Conservation (phyloP, 345 rosid genomes). For the Erysimum cheiranthoides region DNA sequence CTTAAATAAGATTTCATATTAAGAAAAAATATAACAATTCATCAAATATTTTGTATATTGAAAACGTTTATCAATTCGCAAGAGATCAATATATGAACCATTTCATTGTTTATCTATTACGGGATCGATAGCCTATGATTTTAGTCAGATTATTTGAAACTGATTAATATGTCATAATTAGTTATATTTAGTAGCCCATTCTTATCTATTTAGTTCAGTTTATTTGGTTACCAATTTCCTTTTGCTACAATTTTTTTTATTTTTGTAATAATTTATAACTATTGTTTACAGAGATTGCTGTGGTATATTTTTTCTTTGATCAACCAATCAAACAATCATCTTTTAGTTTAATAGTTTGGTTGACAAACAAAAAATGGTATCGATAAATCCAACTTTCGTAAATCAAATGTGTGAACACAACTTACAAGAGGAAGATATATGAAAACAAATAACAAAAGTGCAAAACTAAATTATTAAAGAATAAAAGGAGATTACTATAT, state of each 20-base stretch:
- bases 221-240: too few relatives aligned
- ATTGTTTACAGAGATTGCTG: too few relatives aligned
- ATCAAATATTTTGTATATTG: background rate
- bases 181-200: too few relatives aligned
- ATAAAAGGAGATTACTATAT: slow-evolving; percentile 13
- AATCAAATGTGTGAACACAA: slow-evolving; percentile 17
- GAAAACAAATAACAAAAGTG: slow-evolving; percentile 29
- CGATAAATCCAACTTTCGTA: slow-evolving; percentile 22
- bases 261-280: too few relatives aligned
- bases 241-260: too few relatives aligned
- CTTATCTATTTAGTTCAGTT: too few relatives aligned
- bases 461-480: slow-evolving; percentile 9
- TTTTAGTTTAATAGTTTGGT: background rate
- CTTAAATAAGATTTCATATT: background rate
- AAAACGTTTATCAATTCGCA: background rate
- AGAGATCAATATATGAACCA: too few relatives aligned
- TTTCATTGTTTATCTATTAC: too few relatives aligned
- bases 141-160: too few relatives aligned
- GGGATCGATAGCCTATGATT: too few relatives aligned
- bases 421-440: background rate
- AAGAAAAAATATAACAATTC: background rate
- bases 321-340: background rate
- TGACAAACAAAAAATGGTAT: background rate
- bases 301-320: too few relatives aligned
- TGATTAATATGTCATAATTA: too few relatives aligned